Evolutionary conservation across 176 grass and related monocot species (phyloP), one percentile per base, ranked within the genome.

Genomic region (Aegilops speltoides): DNA sequence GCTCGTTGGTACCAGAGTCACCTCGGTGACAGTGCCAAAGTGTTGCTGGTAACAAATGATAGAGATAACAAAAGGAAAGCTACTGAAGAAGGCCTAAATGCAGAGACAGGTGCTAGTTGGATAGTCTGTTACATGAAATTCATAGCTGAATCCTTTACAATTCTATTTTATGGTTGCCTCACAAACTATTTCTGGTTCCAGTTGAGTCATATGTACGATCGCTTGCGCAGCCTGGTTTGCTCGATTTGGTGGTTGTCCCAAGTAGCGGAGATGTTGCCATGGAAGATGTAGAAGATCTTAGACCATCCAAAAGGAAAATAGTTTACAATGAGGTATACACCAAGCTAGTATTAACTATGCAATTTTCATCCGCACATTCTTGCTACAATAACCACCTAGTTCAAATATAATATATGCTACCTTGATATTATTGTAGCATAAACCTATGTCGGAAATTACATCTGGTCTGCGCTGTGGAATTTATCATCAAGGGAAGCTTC

Each of bases 391-490:
- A 65, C 15, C 23, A 63, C 13, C 40, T 82, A 82, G 63, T 3
- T 71, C 26, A 38, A 48, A 64, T 37, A 43, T 80, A 76, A 22
- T 28, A 0, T 78, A n/a, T 32, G 7, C 71, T 84, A 37, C 15
- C 33, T 88, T 91, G 76, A 11, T 80, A 83, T 85, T 68, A 43
- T 88, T 85, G 71, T 85, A 98, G 97, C 97, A 98, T 80, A 98
- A 96, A 85, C 97, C 97, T 65, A 98, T 98, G 90, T 98, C 97
- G 74, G 94, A 94, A 91, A 93, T 98, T 79, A 96, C 97, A 50
- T 90, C 92, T 62, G 97, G 94, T 84, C 73, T 98, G 79, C 90
- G 87, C 38, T 93, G 79, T 88, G 85, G 93, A 64, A 96, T 98
- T 83, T 98, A 94, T 50, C 92, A 96, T 89, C 97, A 98, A 88